A percentile compares a stretch with the other conserved stretches of the same genome.
phyloP scores from a whole-genome alignment of 1,284 basidiomycete genomes.

The Schizophyllum amplum region DNA sequence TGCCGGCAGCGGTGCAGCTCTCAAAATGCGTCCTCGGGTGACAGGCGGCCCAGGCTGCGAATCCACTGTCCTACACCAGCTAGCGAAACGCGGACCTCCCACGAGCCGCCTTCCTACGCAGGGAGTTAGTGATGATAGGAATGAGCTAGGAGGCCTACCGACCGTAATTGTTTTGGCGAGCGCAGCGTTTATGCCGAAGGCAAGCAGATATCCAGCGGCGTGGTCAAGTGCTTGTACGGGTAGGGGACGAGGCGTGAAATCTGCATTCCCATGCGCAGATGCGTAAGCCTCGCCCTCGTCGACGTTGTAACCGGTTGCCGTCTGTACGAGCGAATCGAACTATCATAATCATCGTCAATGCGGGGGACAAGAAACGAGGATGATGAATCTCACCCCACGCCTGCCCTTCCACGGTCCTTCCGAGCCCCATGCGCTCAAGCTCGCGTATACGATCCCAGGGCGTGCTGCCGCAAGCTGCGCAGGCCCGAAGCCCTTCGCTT shows the following conservation, averaged over 20 bases:
- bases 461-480: conserved; percentile 30
- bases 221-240: conserved; percentile 63
- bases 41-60: conserved; percentile 42
- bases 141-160: conserved; percentile 11
- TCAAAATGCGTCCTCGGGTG: conserved; percentile 33
- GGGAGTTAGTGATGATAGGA: neutral
- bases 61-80: conserved; percentile 50
- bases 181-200: conserved; percentile 51
- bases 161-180: conserved; percentile 46
- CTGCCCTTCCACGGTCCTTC: conserved; percentile 51
- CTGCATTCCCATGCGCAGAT: conserved; percentile 17
- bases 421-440: conserved; percentile 51
- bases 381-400: conserved; percentile 35
- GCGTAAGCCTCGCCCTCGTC: conserved; percentile 46
- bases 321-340: conserved; percentile 67
- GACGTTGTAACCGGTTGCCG: conserved; percentile 53
- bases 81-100: conserved; percentile 53
- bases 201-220: conserved; percentile 51
- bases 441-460: conserved; percentile 53
- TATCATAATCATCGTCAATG: conserved; percentile 17
- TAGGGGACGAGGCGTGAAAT: conserved; percentile 33
- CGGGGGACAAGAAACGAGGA: neutral
- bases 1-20: conserved; percentile 14
- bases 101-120: conserved; percentile 51
- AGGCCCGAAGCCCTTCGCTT: conserved; percentile 41